phyloP scores from a whole-genome alignment of 2,329 filamentous ascomycete species.

The Fusarium torulosum region DNA sequence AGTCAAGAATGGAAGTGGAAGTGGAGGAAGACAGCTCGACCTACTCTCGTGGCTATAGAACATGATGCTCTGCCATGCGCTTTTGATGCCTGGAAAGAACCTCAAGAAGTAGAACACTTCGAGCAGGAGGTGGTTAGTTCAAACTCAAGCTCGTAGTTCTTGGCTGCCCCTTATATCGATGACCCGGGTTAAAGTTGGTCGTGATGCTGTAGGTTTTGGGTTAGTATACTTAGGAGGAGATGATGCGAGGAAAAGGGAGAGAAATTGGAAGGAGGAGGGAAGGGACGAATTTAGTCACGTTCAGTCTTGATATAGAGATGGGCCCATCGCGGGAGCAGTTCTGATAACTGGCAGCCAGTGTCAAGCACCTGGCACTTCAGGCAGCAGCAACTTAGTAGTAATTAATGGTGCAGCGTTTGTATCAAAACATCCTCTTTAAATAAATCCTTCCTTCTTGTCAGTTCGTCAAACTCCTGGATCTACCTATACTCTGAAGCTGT shows the following conservation, averaged over 20 bases:
- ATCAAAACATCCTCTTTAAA: not conserved
- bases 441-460: not conserved
- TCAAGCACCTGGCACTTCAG: slow-evolving; percentile 33
- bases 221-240: slow-evolving; percentile 14
- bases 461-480: not conserved
- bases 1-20: slow-evolving; percentile 32
- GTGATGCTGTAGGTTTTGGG: slow-evolving; percentile 23
- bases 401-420: not conserved
- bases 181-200: slow-evolving; percentile 6
- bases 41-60: slow-evolving; percentile 96
- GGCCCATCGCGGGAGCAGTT: slow-evolving; percentile 2
- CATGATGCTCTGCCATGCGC: slow-evolving; percentile 65
- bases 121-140: not conserved
- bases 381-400: slow-evolving; percentile 21
- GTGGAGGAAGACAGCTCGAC: slow-evolving; percentile 44
- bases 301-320: not conserved
- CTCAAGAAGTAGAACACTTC: not conserved
- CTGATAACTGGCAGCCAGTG: slow-evolving; percentile 30
- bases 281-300: slow-evolving; percentile 20
- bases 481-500: not conserved
- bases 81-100: not conserved
- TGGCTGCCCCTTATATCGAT: not conserved
- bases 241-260: slow-evolving; percentile 5
- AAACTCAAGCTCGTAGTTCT: not conserved
- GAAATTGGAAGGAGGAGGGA: slow-evolving; percentile 15